These are phyloP conservation scores for Yarrowia keelungensis DNA, from an alignment of 805 yeast species.

Conservation along the genomic window DNA sequence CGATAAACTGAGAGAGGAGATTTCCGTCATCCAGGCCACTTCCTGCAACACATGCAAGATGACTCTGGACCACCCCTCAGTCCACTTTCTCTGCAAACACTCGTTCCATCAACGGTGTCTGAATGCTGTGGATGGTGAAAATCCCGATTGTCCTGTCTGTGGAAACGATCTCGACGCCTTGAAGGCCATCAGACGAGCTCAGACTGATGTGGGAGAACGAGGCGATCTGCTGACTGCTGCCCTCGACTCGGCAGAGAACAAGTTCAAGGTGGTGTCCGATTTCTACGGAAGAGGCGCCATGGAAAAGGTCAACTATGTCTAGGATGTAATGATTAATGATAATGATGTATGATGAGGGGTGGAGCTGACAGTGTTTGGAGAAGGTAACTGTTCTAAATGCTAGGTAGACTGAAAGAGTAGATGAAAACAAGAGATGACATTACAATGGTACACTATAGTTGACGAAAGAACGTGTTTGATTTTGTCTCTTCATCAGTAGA, in stretches of 20 bases:
- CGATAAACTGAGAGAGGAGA: conserved; percentile 57
- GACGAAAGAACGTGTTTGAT: too few species aligned
- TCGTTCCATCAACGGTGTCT: conserved; percentile 85
- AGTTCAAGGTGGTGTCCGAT: conserved; percentile 77
- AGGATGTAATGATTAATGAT: conserved; percentile 28
- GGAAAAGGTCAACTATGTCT: conserved; percentile 43
- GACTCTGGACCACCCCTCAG: conserved; percentile 74
- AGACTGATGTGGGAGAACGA: conserved; percentile 66
- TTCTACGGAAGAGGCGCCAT: conserved; percentile 89
- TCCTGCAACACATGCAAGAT: conserved; percentile 70
- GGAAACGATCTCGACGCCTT: conserved; percentile 72
- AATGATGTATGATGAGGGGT: conserved; percentile 7
- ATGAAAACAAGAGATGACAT: too few species aligned
- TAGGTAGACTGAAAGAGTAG: too few species aligned
- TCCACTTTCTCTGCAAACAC: conserved; percentile 86
- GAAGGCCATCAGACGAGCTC: conserved; percentile 62
- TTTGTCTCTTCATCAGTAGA: too few species aligned
- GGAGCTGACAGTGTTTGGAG: too few species aligned
- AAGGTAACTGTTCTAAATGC: too few species aligned
- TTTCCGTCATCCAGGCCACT: conserved; percentile 64
- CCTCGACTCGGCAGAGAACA: conserved; percentile 60
- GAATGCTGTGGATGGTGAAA: conserved; percentile 45
- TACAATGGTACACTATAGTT: too few species aligned
- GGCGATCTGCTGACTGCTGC: conserved; percentile 67
- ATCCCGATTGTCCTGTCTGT: conserved; percentile 74